Percentiles rank a stretch among this genome's conserved stretches.
Conservation (phyloP, 345 rosid genomes). For the Sonneratia alba region DNA sequence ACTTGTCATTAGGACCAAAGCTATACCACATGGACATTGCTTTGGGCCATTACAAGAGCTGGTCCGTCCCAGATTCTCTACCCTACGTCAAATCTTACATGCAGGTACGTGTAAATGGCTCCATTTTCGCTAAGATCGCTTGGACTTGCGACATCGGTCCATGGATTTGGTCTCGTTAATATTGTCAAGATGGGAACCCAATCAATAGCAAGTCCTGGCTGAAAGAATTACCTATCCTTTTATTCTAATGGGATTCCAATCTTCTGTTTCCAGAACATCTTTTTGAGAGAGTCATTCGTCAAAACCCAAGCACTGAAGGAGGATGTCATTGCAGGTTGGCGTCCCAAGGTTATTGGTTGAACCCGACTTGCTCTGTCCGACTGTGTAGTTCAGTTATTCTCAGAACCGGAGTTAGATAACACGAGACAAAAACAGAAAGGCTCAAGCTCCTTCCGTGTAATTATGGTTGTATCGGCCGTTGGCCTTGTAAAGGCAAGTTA, state of each 20-base stretch:
- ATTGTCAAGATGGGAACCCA: background rate
- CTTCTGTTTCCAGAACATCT: conserved; percentile 43
- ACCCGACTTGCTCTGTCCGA: background rate
- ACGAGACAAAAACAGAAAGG: background rate
- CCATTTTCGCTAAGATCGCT: background rate
- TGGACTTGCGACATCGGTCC: background rate
- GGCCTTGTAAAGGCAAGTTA: background rate
- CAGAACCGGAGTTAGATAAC: background rate
- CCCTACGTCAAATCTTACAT: conserved; percentile 54
- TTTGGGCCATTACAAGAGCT: conserved; percentile 72
- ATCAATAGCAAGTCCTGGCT: background rate
- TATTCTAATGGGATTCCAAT: background rate
- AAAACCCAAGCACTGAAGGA: conserved; percentile 66
- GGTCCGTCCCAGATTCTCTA: conserved; percentile 82
- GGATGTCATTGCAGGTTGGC: conserved; percentile 91
- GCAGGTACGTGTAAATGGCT: conserved; percentile 39
- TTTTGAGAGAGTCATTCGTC: conserved; percentile 61
- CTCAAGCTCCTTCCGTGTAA: background rate
- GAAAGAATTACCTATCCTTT: background rate
- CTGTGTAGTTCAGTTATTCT: background rate
- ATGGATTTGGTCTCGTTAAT: background rate
- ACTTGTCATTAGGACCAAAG: conserved; percentile 74
- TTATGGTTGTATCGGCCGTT: background rate
- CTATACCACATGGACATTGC: conserved; percentile 77
- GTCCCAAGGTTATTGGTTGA: conserved; percentile 69